Base-by-base conservation (phyloP, 2,329 filamentous ascomycete genomes). In the Arthrobotrys sinensis region DNA sequence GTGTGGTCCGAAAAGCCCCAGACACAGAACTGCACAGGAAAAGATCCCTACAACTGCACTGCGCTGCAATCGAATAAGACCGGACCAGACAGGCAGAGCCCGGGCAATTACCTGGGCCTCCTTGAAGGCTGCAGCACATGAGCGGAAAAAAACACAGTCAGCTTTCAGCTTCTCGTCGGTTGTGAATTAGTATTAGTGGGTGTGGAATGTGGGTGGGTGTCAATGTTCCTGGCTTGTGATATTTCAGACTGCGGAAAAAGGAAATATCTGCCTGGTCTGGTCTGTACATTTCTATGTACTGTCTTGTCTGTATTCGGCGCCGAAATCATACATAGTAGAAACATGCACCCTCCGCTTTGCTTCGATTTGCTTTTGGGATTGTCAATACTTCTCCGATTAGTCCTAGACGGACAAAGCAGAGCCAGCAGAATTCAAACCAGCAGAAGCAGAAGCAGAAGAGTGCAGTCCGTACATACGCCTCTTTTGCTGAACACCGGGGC, bases 221-320 rank as follows among this genome's bases (percentile, higher is more conserved):
- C 34, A 66, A 53, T 69, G 72, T 77, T 65, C 72, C 72, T 77
- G 72, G 72, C 72, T 77, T 77, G 72, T 77, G 72, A 77, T 77
- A 65, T 70, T 77, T 48, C 36, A 32, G 60, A 36, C 64, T 28
- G 43, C 10, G 46, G 65, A 69, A 76, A 76, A 69, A 65, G 65
- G 46, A 69, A 76, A 38, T 16, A 40, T 40, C 48, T n/a, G n/a
- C 24, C 21, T 16, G 28, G 24, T 55, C 32, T n/a, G n/a, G n/a
- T n/a, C n/a, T n/a, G n/a, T n/a, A n/a, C n/a, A n/a, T n/a, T n/a
- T n/a, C n/a, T n/a, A n/a, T n/a, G n/a, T n/a, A n/a, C n/a, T n/a
- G n/a, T n/a, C n/a, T n/a, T n/a, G n/a, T n/a, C n/a, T n/a, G n/a
- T n/a, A n/a, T n/a, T n/a, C 72, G 40, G 14, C 64, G 65, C 72